A percentile compares a stretch with the other conserved stretches of the same genome.
These are phyloP conservation scores for Adansonia rubrostipa DNA, from an alignment of 441 rosid genomes.

Conservation along the genomic window DNA sequence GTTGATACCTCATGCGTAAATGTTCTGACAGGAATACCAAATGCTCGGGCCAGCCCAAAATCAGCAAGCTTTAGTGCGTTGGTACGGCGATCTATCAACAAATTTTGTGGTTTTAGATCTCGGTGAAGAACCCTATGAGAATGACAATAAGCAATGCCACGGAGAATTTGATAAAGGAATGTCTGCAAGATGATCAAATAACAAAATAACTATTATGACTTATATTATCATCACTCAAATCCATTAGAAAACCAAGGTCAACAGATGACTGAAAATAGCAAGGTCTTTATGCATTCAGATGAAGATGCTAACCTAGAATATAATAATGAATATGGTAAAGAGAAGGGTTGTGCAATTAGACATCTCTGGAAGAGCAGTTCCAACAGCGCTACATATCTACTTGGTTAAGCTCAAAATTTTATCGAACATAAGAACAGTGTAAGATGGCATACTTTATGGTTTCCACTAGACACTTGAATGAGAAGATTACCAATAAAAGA, in stretches of 20 bases:
- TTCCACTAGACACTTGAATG: slow-evolving; percentile 11
- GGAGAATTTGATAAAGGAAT: slow-evolving; percentile 91
- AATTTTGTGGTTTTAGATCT: slow-evolving; percentile 93
- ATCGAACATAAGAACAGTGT: background rate
- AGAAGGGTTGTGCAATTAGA: background rate
- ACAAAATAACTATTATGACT: background rate
- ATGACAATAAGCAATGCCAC: slow-evolving; percentile 97
- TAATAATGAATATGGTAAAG: background rate
- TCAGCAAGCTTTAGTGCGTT: slow-evolving; percentile 96
- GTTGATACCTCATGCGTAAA: slow-evolving; percentile 91
- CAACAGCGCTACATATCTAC: background rate
- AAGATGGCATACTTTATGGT: background rate
- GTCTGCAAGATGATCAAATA: slow-evolving; percentile 52
- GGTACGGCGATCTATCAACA: slow-evolving; percentile 86
- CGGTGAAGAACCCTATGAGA: slow-evolving; percentile 98
- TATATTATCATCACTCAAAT: slow-evolving; percentile 4
- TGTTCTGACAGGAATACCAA: slow-evolving; percentile 94
- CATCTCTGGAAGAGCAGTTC: slow-evolving; percentile 5
- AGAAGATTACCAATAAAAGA: slow-evolving; percentile 1
- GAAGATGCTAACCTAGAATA: slow-evolving; percentile 5
- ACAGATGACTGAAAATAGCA: background rate
- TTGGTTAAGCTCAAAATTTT: slow-evolving; percentile 2
- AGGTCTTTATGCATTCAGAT: background rate
- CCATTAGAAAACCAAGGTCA: slow-evolving; percentile 16
- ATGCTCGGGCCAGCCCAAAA: slow-evolving; percentile 98